Base-by-base conservation (phyloP, 2,329 filamentous ascomycete species). In the Diaporthe sp. region DNA sequence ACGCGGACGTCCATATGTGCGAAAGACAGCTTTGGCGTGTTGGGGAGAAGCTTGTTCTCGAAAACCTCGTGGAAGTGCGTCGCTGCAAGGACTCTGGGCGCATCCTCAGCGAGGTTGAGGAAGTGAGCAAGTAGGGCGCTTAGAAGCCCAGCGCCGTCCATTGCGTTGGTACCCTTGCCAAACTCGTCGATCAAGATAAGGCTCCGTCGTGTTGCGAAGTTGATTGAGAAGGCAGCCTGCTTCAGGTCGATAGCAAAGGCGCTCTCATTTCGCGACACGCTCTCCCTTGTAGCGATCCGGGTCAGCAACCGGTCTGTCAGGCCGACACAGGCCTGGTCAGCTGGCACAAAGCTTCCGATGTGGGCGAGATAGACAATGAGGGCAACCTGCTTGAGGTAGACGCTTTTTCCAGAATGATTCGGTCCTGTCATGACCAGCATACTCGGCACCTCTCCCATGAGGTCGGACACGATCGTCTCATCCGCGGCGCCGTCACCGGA, bases 341-440 rank as follows among this genome's bases (percentile, higher is more conserved):
- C 96, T 1, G 97, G 96, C 1, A 99, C 94, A 82, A 94, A 98
- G 82, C 95, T 96, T 71, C 97, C 97, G 72, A 98, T 91, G 81
- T 99, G 97, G 0, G 97, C 95, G 83, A 99, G 90, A 81, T 97
- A 98, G 19, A 98, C 92, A 75, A 98, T 97, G 68, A 98, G 86
- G 6, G 96, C 97, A 44, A 95, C 91, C 82, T 99, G 96, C 83
- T 98, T 99, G 81, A 98, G 89, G 83, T 98, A 98, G 0, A 98
- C 91, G 79, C 95, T 98, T 84, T 99, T 99, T 0, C 97, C 97
- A 0, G 97, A 98, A 82, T 97, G 97, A 79, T 99, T 99, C 6
- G 97, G 96, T 0, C 97, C 97, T 0, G 97, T 98, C 80, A 99
- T 84, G 8, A 98, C 86, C 17, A 98, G 82, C 85, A 95, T 93